phyloP scores from a whole-genome alignment of 306 rosid species.

The Alnus glutinosa region DNA sequence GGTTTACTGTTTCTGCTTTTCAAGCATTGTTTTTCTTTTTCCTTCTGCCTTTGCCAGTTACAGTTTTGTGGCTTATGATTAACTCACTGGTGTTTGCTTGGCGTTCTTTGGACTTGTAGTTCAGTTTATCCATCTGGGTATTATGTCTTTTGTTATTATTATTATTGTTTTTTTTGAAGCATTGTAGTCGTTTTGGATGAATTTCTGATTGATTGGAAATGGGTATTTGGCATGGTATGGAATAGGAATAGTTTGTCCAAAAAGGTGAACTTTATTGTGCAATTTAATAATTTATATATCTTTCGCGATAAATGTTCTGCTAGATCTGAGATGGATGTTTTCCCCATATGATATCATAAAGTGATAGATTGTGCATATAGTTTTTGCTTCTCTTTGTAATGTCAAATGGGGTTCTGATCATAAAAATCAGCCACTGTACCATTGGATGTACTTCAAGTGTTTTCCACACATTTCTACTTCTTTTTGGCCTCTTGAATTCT shows the following conservation, averaged over 20 bases:
- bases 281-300: neutral
- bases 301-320: neutral
- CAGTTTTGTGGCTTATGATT: slow-evolving; percentile 10
- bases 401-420: neutral
- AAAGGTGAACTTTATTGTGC: neutral
- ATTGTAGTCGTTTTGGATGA: neutral
- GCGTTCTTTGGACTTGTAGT: slow-evolving; percentile 1
- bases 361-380: neutral
- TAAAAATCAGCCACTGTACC: neutral
- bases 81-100: neutral
- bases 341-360: neutral
- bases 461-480: neutral
- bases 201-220: slow-evolving; percentile 28
- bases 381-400: neutral
- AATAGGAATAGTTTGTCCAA: neutral
- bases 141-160: neutral
- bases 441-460: neutral
- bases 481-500: neutral
- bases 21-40: neutral
- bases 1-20: slow-evolving; percentile 42
- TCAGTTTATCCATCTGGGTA: slow-evolving; percentile 1
- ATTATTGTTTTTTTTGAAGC: neutral
- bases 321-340: slow-evolving; percentile 7
- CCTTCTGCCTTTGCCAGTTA: neutral
- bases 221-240: slow-evolving; percentile 22